phyloP scores from a whole-genome alignment of 2,329 filamentous ascomycete genomes.

The Talaromyces sp. region DNA sequence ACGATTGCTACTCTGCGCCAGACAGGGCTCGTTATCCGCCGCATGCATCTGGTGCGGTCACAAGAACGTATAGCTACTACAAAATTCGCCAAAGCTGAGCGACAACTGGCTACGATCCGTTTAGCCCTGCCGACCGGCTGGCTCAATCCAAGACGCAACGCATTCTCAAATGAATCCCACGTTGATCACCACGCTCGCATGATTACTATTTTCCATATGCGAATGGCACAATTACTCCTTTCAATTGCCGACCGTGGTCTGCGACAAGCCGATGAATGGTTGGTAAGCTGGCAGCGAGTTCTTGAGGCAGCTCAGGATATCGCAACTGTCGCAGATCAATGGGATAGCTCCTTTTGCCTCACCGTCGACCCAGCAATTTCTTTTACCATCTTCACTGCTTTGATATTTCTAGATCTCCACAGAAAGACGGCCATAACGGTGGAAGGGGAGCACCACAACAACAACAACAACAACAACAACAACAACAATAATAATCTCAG shows the following conservation, averaged over 20 bases:
- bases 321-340: constrained; percentile 24
- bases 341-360: constrained; percentile 27
- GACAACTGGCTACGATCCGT: not conserved
- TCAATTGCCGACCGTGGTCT: constrained; percentile 15
- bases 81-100: not conserved
- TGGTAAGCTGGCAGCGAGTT: constrained; percentile 23
- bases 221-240: not conserved
- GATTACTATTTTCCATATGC: constrained; percentile 1
- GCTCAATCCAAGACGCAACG: constrained; percentile 28
- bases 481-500: not conserved
- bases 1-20: constrained; percentile 2
- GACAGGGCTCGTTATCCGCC: not conserved
- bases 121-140: constrained; percentile 27
- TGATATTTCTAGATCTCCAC: constrained; percentile 28
- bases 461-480: too few relatives aligned
- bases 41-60: not conserved
- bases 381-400: constrained; percentile 26
- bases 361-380: constrained; percentile 32
- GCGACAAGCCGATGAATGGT: constrained; percentile 22
- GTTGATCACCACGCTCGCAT: constrained; percentile 19
- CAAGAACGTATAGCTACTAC: not conserved
- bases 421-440: constrained; percentile 2
- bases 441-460: not conserved
- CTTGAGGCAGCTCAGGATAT: constrained; percentile 30
- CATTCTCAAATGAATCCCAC: constrained; percentile 22